Conservation (phyloP, 441 rosid genomes). For the Populus hybrid region DNA sequence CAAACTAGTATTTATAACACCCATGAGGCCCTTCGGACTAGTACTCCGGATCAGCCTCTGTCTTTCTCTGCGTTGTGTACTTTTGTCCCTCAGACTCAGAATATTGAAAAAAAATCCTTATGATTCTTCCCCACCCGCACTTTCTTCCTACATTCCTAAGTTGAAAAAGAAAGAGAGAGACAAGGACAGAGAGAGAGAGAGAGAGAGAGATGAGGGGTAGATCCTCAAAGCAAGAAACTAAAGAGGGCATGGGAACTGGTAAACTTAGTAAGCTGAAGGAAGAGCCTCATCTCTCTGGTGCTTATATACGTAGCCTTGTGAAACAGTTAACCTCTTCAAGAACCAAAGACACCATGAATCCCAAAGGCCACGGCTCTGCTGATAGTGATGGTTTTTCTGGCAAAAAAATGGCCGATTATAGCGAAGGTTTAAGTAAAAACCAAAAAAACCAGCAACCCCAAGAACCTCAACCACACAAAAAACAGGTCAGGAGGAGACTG, state of each 20-base stretch:
- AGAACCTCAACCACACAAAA: constrained; percentile 65
- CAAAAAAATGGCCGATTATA: constrained; percentile 30
- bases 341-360: constrained; percentile 46
- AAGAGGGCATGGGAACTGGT: constrained; percentile 36
- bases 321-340: constrained; percentile 72
- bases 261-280: constrained; percentile 43
- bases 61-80: constrained; percentile 45
- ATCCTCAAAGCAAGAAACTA: constrained; percentile 42
- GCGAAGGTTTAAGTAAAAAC: constrained; percentile 37
- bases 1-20: constrained; percentile 72
- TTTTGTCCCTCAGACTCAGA: constrained; percentile 49
- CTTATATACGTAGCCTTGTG: constrained; percentile 74
- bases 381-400: constrained; percentile 30
- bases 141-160: constrained; percentile 22
- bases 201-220: constrained; percentile 40
- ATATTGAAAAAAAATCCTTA: constrained; percentile 24
- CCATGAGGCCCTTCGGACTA: constrained; percentile 50
- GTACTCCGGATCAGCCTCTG: constrained; percentile 45
- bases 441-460: constrained; percentile 36
- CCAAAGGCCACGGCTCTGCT: constrained; percentile 29
- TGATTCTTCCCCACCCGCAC: constrained; percentile 31
- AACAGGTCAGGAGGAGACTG: constrained; percentile 93
- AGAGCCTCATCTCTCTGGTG: constrained; percentile 69
- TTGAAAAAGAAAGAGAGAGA: constrained; percentile 12
- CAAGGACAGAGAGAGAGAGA: constrained; percentile 5